Conservation (phyloP, 1,284 basidiomycete genomes). For the Trametes pubescens region DNA sequence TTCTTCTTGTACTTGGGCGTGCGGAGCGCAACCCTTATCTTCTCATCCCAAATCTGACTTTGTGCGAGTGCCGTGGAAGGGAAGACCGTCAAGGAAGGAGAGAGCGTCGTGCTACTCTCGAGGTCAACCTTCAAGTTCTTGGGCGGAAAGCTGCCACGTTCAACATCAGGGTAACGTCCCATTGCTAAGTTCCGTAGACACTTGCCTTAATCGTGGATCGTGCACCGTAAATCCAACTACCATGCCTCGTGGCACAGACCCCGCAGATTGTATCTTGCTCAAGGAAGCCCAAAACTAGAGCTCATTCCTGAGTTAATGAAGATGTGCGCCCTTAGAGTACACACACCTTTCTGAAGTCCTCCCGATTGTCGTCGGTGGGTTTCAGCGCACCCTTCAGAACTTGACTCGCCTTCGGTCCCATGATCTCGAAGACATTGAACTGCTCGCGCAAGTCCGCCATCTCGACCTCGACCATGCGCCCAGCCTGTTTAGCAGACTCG, state of each 20-base stretch:
- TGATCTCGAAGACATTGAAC: constrained; percentile 85
- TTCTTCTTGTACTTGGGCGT: constrained; percentile 82
- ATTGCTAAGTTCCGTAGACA: not conserved
- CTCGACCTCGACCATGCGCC: constrained; percentile 56
- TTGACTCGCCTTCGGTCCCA: constrained; percentile 84
- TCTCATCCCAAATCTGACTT: constrained; percentile 77
- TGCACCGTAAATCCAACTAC: constrained; percentile 79
- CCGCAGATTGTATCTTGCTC: constrained; percentile 66
- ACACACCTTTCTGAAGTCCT: constrained; percentile 69
- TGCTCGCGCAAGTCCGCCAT: constrained; percentile 74
- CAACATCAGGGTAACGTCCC: not conserved
- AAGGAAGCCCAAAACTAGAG: constrained; percentile 76
- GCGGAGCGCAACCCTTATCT: constrained; percentile 56
- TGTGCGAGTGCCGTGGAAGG: constrained; percentile 68
- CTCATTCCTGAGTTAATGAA: not conserved
- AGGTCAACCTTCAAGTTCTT: constrained; percentile 65
- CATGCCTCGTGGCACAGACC: constrained; percentile 75
- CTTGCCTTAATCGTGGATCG: constrained; percentile 81
- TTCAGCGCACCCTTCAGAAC: constrained; percentile 78
- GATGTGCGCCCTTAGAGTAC: not conserved
- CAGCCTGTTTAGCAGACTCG: constrained; percentile 48
- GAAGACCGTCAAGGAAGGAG: constrained; percentile 49
- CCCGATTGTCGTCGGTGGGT: constrained; percentile 59
- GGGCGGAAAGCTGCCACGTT: constrained; percentile 73
- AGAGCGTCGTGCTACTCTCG: constrained; percentile 31